A percentile compares a stretch with the other conserved stretches of the same genome.
Evolutionary conservation across 805 yeast genomes (phyloP).

Genomic region (Saccharomycopsis babjevae): DNA sequence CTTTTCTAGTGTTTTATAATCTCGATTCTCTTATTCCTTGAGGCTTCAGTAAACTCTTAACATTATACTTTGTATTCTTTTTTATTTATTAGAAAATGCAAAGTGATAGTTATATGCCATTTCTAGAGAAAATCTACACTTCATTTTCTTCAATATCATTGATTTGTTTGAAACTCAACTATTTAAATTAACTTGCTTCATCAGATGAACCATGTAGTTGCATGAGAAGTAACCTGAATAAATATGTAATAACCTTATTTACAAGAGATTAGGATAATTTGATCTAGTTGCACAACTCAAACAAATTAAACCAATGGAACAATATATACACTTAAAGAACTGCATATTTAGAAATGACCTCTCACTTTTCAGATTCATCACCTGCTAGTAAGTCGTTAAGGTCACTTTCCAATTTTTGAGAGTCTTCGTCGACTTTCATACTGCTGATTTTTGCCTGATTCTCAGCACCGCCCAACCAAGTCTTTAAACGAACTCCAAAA

Average conservation of each 20-base stretch:
- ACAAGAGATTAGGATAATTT: not conserved
- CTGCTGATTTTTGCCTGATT: constrained; percentile 37
- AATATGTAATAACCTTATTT: not conserved
- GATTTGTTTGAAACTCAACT: too few relatives aligned
- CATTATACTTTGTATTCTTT: too few relatives aligned
- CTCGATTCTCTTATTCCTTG: too few relatives aligned
- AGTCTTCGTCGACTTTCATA: constrained; percentile 49
- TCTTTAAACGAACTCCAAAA: constrained; percentile 60
- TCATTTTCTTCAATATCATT: too few relatives aligned
- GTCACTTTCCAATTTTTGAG: constrained; percentile 44
- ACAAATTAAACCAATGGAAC: not conserved
- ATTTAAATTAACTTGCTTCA: not conserved
- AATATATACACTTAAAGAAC: not conserved
- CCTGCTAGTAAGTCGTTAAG: constrained; percentile 41
- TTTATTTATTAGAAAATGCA: too few relatives aligned
- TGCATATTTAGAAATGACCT: not conserved
- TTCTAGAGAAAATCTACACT: too few relatives aligned
- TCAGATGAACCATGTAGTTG: not conserved
- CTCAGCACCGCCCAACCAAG: constrained; percentile 56
- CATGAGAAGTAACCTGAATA: not conserved
- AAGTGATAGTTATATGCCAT: too few relatives aligned
- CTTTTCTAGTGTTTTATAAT: too few relatives aligned
- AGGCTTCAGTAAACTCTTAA: too few relatives aligned
- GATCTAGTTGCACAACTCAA: not conserved
- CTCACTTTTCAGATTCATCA: constrained; percentile 12